Base-by-base conservation (phyloP, 163 green algal genomes). In the Scenedesmus sp. region DNA sequence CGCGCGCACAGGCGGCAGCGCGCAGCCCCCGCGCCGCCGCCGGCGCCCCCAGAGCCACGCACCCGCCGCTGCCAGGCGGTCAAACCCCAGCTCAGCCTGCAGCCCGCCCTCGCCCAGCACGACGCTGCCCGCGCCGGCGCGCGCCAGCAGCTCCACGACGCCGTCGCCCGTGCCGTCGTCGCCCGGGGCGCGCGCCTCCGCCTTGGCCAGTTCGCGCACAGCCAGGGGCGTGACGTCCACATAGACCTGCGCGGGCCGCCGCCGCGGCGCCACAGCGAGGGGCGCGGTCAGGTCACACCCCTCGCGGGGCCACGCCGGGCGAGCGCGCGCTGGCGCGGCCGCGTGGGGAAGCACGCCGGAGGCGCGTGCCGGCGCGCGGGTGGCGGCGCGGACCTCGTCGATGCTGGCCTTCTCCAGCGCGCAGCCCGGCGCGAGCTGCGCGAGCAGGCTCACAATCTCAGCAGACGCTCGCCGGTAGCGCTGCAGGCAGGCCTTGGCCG, bases 361-460 rank as follows among this genome's bases (percentile, higher is more conserved):
- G n/a, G n/a, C n/a, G n/a, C n/a, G n/a, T n/a, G n/a, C n/a, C n/a
- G n/a, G n/a, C n/a, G n/a, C n/a, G n/a, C n/a, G n/a, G n/a, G n/a
- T 77, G 83, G 95, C 98, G 0, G 89, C n/a, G n/a, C n/a, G n/a
- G n/a, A n/a, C 90, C 79, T 98, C 94, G 64, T 98, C 93, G 36
- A 97, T 93, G 50, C 82, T 91, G 0, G 63, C 63, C 75, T 93
- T 93, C 83, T 98, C 92, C 22, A 93, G 26, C 56, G 87, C 48
- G 58, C 77, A 84, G 26, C 70, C 65, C 0, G 78, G 70, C 4
- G 39, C 34, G 24, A 73, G 60, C 36, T 54, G 31, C 28, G 70
- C 71, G n/a, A 97, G 79, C 51, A 97, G 67, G 1, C 63, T 63
- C 65, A 97, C 86, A 75, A 97, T 93, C n/a, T 93, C 87, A 3